Base-by-base conservation (phyloP, 805 yeast genomes). In the Saccharomycopsis fermentans region DNA sequence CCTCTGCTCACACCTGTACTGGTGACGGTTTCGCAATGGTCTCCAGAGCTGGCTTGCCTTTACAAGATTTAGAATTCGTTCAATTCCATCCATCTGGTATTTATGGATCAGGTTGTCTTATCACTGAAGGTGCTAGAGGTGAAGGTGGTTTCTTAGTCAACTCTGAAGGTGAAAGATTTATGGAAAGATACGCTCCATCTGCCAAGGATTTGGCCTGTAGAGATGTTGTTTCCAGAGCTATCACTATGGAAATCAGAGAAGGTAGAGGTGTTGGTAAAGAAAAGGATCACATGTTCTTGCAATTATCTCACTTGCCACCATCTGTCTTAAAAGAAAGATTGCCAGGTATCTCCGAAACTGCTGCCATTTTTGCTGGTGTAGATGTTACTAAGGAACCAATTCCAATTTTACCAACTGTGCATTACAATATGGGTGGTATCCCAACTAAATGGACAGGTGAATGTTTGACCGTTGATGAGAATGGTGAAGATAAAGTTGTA, bases 11-110 rank as follows among this genome's bases (percentile, higher is more conserved):
- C 80, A 94, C 99, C 61, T 92, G 99, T 83, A 92, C 99, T 58
- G 99, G 99, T 80, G 99, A 92, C 74, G 99, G 99, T 73, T 84
- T 79, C 70, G 99, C 97, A 65, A 92, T 92, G 99, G 98, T 90
- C 63, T 77, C 97, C 55, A 84, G 99, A 77, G 99, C 99, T 58
- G 99, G 99, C 63, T 83, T 92, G 73, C 99, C 99, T 60, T 81
- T 92, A 70, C 96, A 92, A 77, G 99, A 92, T 77, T 79, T 92
- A 75, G 99, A 92, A 78, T 92, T 92, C 71, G 91, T 92, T 63
- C 99, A 92, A 78, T 92, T 92, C 90, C 99, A 92, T 76, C 99
- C 99, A 58, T 90, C 98, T 27, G 99, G 99, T 82, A 94, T 92
- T 75, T 92, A 92, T 74, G 99, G 99, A 61, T 90, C 98, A 47